Percentiles rank a stretch among this genome's conserved stretches.
These are phyloP conservation scores for Cyberlindnera bimundalis DNA, from an alignment of 805 yeast genomes.

Conservation along the genomic window DNA sequence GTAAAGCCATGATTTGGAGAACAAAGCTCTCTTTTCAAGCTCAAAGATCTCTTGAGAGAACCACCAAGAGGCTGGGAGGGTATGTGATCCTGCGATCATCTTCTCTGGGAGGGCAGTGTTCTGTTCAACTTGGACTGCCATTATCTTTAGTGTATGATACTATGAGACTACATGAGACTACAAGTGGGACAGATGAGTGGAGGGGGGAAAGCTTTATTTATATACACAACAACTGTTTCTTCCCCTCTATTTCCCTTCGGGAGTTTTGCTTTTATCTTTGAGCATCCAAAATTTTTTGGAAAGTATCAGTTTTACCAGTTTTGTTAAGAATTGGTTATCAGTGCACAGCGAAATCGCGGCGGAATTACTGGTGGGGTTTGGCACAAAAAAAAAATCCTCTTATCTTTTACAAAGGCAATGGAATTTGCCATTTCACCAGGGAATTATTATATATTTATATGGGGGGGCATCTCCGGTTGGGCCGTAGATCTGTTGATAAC, in stretches of 20 bases:
- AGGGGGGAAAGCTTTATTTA: too few relatives aligned
- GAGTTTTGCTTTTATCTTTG: too few relatives aligned
- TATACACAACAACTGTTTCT: too few relatives aligned
- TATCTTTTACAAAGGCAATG: too few relatives aligned
- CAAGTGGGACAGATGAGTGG: too few relatives aligned
- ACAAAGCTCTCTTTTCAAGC: conserved; percentile 54
- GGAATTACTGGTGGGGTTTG: conserved; percentile 9
- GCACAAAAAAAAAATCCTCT: neutral
- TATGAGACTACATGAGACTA: too few relatives aligned
- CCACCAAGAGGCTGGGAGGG: conserved; percentile 68
- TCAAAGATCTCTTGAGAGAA: conserved; percentile 55
- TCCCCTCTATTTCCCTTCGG: too few relatives aligned
- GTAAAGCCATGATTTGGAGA: conserved; percentile 54
- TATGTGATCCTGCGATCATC: conserved; percentile 40
- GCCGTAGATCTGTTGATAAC: too few relatives aligned
- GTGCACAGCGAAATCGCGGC: conserved; percentile 9
- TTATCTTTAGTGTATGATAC: conserved; percentile 3
- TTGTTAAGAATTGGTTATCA: conserved; percentile 4
- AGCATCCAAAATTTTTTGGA: neutral
- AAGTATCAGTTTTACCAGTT: conserved; percentile 5
- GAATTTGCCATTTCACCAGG: too few relatives aligned
- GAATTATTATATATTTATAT: too few relatives aligned
- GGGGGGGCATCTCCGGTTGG: too few relatives aligned
- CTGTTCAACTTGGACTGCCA: conserved; percentile 27
- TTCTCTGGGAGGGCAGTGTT: conserved; percentile 25